A percentile compares a stretch with the other conserved stretches of the same genome.
Evolutionary conservation across 2,329 filamentous ascomycete species (phyloP).

Genomic region (Fusarium incarnatum): DNA sequence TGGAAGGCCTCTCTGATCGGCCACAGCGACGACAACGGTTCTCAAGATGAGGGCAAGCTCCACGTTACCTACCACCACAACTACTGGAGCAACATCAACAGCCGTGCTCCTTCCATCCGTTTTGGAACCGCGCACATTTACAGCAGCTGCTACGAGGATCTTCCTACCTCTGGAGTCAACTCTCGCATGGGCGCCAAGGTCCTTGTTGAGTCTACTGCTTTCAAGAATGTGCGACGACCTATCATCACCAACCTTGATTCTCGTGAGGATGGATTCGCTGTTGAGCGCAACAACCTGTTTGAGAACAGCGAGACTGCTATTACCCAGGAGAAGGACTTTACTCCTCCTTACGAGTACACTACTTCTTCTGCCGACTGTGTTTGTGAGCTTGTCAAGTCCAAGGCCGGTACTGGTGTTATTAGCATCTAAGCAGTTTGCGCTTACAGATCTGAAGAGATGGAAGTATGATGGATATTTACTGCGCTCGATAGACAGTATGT

Average conservation of each 20-base stretch:
- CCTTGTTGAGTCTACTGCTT: conserved; percentile 64
- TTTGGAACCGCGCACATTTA: conserved; percentile 70
- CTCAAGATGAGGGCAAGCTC: conserved; percentile 66
- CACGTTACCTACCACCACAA: conserved; percentile 69
- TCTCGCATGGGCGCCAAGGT: conserved; percentile 64
- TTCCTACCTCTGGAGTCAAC: conserved; percentile 63
- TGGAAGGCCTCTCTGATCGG: conserved; percentile 71
- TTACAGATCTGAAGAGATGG: background rate
- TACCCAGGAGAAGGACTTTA: conserved; percentile 50
- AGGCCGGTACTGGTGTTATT: conserved; percentile 43
- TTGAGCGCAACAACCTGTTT: conserved; percentile 59
- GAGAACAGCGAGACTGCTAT: conserved; percentile 51
- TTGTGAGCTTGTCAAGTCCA: conserved; percentile 42
- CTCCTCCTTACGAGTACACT: conserved; percentile 53
- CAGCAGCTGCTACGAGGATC: conserved; percentile 63
- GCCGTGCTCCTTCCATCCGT: conserved; percentile 60
- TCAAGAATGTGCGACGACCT: conserved; percentile 57
- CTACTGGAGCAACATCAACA: conserved; percentile 66
- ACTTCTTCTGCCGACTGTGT: conserved; percentile 39
- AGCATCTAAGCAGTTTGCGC: background rate
- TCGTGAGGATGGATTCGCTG: conserved; percentile 57
- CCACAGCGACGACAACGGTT: conserved; percentile 63
- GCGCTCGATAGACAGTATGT: background rate
- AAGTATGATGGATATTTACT: background rate
- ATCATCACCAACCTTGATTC: conserved; percentile 59